Evolutionary conservation across 2,329 filamentous ascomycete species (phyloP), one percentile per base, ranked within the genome.

Genomic region (Colletotrichum kahawae): DNA sequence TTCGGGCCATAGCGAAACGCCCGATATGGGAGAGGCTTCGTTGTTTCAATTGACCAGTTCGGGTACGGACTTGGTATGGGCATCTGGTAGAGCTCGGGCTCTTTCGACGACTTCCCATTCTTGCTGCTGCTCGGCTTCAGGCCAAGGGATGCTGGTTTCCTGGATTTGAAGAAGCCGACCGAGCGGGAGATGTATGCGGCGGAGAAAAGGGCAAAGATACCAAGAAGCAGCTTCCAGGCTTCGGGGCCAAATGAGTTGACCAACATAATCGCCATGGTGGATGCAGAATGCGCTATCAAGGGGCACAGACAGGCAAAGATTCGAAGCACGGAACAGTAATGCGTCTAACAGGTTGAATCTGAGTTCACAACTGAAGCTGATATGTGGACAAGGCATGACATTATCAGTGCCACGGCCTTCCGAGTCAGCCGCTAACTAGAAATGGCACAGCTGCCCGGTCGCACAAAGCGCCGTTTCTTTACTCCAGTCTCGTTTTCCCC

Each of bases 1-100:
- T 92, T 93, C 9, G 94, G 94, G 0, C 94, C 94, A 81, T 95
- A 91, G 78, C 93, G 91, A 82, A 96, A 96, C 0, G 94, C 93
- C 7, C 94, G 90, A 83, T 96, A 96, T 0, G 93, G 93, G 0
- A 95, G 89, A 0, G 94, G 94, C 75, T 93, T 93, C 2, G 93
- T 94, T n/a, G 85, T 84, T 29, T 90, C 86, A 43, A 95, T 82
- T 57, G 92, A 91, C 93, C 94, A 96, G 81, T 91, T 83, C 0
- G 91, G 90, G 79, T 94, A 95, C 0, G 94, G 91, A 0, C 84
- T 68, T 6, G 93, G 91, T 1, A 84, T 81, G 1, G 93, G 93
- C 3, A 91, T 86, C 74, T 88, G 87, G 86, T 93, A 95, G 48
- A 33, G 31, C 16, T 67, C 43, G 29, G 63, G 24, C 13, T 33